Evolutionary conservation across 805 yeast species (phyloP), one percentile per base, ranked within the genome.

Genomic region (Candida odintsovae): DNA sequence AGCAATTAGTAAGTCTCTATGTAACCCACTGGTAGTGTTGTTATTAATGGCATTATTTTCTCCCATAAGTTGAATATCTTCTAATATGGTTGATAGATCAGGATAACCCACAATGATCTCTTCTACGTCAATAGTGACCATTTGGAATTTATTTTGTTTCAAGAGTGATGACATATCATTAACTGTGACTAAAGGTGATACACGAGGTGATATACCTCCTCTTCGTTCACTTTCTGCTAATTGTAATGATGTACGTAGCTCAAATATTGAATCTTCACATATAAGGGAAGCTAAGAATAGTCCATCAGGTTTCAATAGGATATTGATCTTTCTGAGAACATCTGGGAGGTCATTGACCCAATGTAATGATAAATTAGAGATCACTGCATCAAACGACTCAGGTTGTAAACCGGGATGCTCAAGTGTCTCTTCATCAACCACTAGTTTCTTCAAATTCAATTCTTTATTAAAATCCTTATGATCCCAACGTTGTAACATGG

Each of bases 261-360:
- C 96, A 57, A 80, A 88, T n/a, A 88, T 64, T 2, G 95, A 83
- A 59, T 88, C 96, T 11, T 90, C 92, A 19, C 92, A 94, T 53
- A 86, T 77, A 74, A 88, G 76, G 20, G 89, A 77, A 2, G 86
- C 95, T 72, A 88, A 73, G 54, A 88, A 85, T 58, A 90, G 70
- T 2, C 95, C 92, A 62, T 88, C 95, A 2, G 92, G 92, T 49
- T 77, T 78, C 33, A 88, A 68, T 22, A 85, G 72, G 6, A 66
- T 58, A 58, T 80, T 77, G 53, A 87, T 73, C 49, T 77, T 72
- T 16, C 65, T 62, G 43, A 87, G 71, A 2, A 79, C 76, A 1
- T 72, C 69, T 0, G 95, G 95, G n/a, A 88, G 71, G 55, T 88
- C 90, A 57, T 88, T 88, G 48, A 86, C 80, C 96, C 96, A 88